Evolutionary conservation across 1,284 basidiomycete species (phyloP), one percentile per base, ranked within the genome.

Genomic region (Sporisorium reilianum): DNA sequence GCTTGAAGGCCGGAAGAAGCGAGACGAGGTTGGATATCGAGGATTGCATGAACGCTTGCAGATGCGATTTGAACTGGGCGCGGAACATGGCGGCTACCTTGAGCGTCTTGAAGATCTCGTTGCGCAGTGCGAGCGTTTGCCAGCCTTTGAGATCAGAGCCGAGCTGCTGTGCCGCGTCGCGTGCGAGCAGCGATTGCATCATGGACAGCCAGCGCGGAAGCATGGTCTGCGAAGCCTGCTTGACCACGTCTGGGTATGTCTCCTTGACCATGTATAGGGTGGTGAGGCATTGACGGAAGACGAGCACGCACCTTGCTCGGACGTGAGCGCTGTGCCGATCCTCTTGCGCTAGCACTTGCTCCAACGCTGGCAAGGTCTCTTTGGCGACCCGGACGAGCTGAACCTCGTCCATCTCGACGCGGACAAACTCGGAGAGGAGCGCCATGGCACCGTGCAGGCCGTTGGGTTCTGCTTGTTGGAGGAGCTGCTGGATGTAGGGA

Each of bases 181-280:
- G 18, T 5, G 41, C 61, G 10, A 81, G 58, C 2, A 83, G 38
- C 2, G 52, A 49, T 12, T 79, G 63, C 63, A 84, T 75, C 10
- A 75, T 73, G 10, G 56, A 32, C 3, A 83, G 66, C 96, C 96
- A 99, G 14, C 91, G 88, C 0, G 95, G 93, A 6, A 97, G 89
- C 50, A 97, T 90, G 38, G 90, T 89, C 30, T 89, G 89, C 14
- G 90, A 89, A 0, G 94, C 94, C 78, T 93, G 90, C 80, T 93
- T 92, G 46, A 93, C 92, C 0, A 92, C 89, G 52, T 92, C 90
- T 0, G 94, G 93, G 78, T 95, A 92, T 77, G 93, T 91, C 45
- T 95, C 94, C 83, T 94, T 94, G 64, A 98, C 93, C 91, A 95
- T 98, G 85, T 91, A 94, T 20, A 98, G 87, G 10, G 94, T 92